A percentile compares a stretch with the other conserved stretches of the same genome.
Evolutionary conservation across 805 yeast genomes (phyloP).

Genomic region (Deakozyma indianensis): DNA sequence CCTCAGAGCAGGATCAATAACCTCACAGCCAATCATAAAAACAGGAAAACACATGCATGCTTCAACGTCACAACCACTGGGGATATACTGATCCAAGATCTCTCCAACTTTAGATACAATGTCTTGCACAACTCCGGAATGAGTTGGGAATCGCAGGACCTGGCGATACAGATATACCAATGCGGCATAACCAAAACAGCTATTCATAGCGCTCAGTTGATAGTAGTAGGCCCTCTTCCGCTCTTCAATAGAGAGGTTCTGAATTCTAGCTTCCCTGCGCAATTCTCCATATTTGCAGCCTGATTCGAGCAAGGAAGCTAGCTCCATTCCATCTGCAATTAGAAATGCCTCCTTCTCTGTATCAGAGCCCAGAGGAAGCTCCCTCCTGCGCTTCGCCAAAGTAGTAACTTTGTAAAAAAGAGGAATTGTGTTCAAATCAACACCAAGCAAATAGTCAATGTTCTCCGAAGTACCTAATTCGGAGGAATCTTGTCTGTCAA

Average conservation of each 20-base stretch:
- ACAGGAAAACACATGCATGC: slow-evolving; percentile 40
- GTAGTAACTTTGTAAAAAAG: slow-evolving; percentile 34
- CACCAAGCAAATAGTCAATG: slow-evolving; percentile 28
- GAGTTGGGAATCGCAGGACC: slow-evolving; percentile 32
- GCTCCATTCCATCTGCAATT: slow-evolving; percentile 27
- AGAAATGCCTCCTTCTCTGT: slow-evolving; percentile 6
- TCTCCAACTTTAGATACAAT: slow-evolving; percentile 27
- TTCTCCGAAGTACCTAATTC: slow-evolving; percentile 13
- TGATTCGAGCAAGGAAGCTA: slow-evolving; percentile 21
- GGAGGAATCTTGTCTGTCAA: slow-evolving; percentile 7
- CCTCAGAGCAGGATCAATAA: slow-evolving; percentile 23
- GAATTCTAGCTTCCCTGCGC: slow-evolving; percentile 4
- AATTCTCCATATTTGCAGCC: slow-evolving; percentile 13
- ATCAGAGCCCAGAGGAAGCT: slow-evolving; percentile 4
- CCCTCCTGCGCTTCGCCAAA: slow-evolving; percentile 23
- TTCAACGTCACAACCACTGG: slow-evolving; percentile 33
- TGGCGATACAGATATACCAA: slow-evolving; percentile 41
- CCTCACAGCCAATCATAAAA: slow-evolving; percentile 46
- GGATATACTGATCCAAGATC: slow-evolving; percentile 25
- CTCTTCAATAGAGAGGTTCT: slow-evolving; percentile 2
- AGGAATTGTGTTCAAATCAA: slow-evolving; percentile 45
- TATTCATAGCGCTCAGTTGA: slow-evolving; percentile 32
- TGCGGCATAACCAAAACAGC: slow-evolving; percentile 36
- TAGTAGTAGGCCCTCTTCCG: slow-evolving; percentile 5
- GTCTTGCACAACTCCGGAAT: slow-evolving; percentile 32